Evolutionary conservation across 78 protist species (phyloP).

Genomic region (Polysphondylium violaceum): DNA sequence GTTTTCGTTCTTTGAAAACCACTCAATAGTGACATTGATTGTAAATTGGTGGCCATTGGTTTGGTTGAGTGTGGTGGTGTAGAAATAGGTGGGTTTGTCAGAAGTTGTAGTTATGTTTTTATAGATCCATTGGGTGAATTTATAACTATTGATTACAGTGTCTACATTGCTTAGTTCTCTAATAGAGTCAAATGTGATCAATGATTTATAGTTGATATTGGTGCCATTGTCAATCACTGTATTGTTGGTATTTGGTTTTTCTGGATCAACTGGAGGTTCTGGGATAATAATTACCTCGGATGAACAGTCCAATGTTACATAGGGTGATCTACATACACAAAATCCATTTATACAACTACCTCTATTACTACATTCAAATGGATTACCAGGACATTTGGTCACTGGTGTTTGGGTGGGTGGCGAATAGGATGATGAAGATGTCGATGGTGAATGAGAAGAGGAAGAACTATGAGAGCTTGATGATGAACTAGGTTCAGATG

Average conservation of each 20-base stretch:
- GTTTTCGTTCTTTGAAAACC: background rate
- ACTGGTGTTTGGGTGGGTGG: too few relatives aligned
- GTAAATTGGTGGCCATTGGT: too few relatives aligned
- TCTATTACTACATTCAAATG: constrained; percentile 17
- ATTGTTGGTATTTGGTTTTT: too few relatives aligned
- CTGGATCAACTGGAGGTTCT: too few relatives aligned
- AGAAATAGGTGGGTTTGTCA: background rate
- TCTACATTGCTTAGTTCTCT: background rate
- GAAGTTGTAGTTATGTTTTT: too few relatives aligned
- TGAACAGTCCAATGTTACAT: background rate
- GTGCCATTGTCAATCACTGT: too few relatives aligned
- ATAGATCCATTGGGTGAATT: background rate
- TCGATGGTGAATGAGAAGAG: too few relatives aligned
- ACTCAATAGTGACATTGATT: background rate
- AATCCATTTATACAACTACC: background rate
- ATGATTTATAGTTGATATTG: constrained; percentile 7
- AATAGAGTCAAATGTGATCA: background rate
- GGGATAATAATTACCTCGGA: too few relatives aligned
- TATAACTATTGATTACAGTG: background rate
- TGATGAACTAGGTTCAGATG: too few relatives aligned
- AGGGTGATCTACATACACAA: background rate
- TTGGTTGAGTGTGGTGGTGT: too few relatives aligned
- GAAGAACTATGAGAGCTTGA: too few relatives aligned
- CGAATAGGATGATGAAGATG: too few relatives aligned
- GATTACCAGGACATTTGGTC: constrained; percentile 10